Evolutionary conservation across 2,329 filamentous ascomycete species (phyloP).

Genomic region (Penicillium sp.): DNA sequence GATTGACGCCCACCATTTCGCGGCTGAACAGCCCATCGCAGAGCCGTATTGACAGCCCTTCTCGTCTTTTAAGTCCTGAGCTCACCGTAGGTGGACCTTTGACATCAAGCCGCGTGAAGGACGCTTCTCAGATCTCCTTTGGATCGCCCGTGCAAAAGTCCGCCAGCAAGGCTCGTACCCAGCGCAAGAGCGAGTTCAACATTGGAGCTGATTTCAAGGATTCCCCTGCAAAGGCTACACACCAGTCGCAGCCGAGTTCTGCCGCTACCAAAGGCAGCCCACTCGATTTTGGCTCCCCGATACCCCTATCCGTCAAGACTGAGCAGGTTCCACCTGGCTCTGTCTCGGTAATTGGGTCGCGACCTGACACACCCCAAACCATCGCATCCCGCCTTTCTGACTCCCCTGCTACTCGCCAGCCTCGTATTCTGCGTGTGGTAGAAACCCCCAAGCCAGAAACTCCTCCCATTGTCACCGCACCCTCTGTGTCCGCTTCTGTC

Average conservation of each 20-base stretch:
- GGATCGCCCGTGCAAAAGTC: constrained; percentile 42
- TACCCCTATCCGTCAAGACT: constrained; percentile 23
- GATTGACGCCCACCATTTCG: constrained; percentile 25
- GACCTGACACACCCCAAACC: constrained; percentile 50
- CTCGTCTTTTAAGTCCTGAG: constrained; percentile 31
- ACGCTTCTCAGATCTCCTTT: constrained; percentile 40
- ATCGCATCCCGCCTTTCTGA: constrained; percentile 38
- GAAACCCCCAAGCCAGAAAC: constrained; percentile 55
- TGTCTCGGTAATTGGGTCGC: constrained; percentile 42
- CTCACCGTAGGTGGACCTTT: constrained; percentile 19
- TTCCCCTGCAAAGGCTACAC: constrained; percentile 6
- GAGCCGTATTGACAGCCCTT: constrained; percentile 21
- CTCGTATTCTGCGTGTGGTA: constrained; percentile 56
- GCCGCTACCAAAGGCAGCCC: constrained; percentile 30
- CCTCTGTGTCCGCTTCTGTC: constrained; percentile 32
- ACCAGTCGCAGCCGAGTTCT: constrained; percentile 6
- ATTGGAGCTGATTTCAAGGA: constrained; percentile 20
- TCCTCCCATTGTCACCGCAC: constrained; percentile 30
- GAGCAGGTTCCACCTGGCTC: constrained; percentile 28
- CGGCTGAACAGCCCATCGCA: constrained; percentile 32
- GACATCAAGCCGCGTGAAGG: constrained; percentile 27
- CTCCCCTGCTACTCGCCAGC: constrained; percentile 39
- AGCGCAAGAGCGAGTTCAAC: constrained; percentile 22
- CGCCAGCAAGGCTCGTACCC: constrained; percentile 28
- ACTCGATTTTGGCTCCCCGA: constrained; percentile 35